Evolutionary conservation across 345 rosid species (phyloP), one percentile per base, ranked within the genome.

Genomic region (Eucalyptus cloeziana): DNA sequence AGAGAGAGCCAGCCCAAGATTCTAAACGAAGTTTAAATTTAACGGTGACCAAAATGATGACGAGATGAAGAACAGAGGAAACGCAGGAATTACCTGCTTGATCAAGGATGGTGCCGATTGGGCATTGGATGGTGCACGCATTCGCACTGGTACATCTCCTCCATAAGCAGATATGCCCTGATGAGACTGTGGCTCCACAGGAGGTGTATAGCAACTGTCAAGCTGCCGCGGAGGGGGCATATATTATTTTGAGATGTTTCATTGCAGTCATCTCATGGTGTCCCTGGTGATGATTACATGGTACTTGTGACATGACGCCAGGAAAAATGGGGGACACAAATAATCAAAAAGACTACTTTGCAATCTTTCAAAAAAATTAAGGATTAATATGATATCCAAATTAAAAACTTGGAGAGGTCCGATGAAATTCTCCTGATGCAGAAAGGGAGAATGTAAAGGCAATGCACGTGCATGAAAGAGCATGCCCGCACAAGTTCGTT

Each of bases 161-260:
- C 40, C 40, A 37, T 37, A 37, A 37, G 40, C 40, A 37, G 40
- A 37, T 37, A 37, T 3, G 40, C 37, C 37, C 37, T 37, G 37
- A 37, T 37, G 37, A 37, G 96, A 96, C 89, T 95, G 99, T 92
- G 96, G 96, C 91, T 97, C 99, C 94, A 96, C 92, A 56, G 96
- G 95, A 88, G 95, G 96, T 90, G 96, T 95, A 91, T 96, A 98
- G 92, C 94, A 97, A 90, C 86, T 96, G 90, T 97, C 99, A 90
- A 87, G 91, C 88, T 96, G 98, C 88, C 99, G 93, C 0, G 96
- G 94, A 88, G 97, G 98, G 44, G 97, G 99, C 96, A 97, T 93
- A 87, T 95, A 96, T 49, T 93, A 62, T 62, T 62, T 27, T 62
- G 33, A 27, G 33, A 62, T 13, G 31, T 30, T 30, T 12, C 31